Evolutionary conservation across 1,139 yeast species (phyloP).

Genomic region (Kurtzmaniella natalensis): DNA sequence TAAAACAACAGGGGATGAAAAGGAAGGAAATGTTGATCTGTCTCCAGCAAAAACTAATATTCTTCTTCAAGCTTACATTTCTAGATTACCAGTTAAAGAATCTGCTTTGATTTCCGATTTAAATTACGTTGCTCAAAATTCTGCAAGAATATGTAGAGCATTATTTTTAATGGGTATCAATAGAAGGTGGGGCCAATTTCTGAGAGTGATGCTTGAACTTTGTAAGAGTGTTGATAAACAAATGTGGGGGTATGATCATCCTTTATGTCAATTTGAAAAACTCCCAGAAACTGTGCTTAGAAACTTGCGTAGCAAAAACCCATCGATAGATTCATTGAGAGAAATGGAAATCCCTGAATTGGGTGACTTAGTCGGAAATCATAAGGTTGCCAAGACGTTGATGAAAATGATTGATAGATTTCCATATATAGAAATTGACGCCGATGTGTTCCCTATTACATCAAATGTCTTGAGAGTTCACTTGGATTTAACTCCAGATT

Average conservation of each 20-base stretch:
- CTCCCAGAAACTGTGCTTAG: conserved; percentile 64
- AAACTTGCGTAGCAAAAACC: conserved; percentile 59
- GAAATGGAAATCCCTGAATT: conserved; percentile 74
- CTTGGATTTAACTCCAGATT: conserved; percentile 66
- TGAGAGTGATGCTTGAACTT: conserved; percentile 67
- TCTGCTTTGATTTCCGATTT: conserved; percentile 84
- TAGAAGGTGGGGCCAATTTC: conserved; percentile 83
- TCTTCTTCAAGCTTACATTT: conserved; percentile 81
- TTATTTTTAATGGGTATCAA: conserved; percentile 80
- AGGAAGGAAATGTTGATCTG: conserved; percentile 58
- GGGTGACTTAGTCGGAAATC: conserved; percentile 86
- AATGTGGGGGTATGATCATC: conserved; percentile 90
- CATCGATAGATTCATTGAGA: conserved; percentile 66
- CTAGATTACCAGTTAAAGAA: conserved; percentile 67
- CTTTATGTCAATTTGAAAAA: conserved; percentile 76
- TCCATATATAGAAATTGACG: conserved; percentile 68
- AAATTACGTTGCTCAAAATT: conserved; percentile 91
- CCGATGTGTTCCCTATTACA: conserved; percentile 90
- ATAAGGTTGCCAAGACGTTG: conserved; percentile 62
- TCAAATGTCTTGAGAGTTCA: conserved; percentile 81
- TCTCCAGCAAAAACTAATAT: conserved; percentile 86
- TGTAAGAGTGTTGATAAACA: conserved; percentile 85
- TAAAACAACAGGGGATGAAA: conserved; percentile 2
- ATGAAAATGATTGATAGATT: conserved; percentile 63
- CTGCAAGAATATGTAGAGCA: conserved; percentile 91